phyloP scores from a whole-genome alignment of 306 rosid species.

The Sesbania bispinosa region DNA sequence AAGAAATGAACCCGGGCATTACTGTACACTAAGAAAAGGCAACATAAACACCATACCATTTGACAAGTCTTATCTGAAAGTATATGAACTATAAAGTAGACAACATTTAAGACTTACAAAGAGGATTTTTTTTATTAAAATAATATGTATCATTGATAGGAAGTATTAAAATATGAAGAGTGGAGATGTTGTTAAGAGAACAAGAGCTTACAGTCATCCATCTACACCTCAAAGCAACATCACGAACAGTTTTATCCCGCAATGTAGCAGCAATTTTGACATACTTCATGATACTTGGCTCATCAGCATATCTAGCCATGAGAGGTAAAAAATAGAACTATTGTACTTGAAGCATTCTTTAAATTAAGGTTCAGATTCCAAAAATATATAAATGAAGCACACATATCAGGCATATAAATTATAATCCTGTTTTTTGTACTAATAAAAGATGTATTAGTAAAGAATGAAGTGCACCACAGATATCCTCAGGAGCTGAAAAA shows the following conservation, averaged over 20 bases:
- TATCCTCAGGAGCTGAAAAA: background rate
- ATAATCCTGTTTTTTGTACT: background rate
- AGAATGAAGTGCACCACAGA: background rate
- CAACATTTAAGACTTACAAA: background rate
- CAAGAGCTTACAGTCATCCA: slow-evolving; percentile 88
- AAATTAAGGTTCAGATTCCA: background rate
- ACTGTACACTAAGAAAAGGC: background rate
- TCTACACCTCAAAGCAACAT: slow-evolving; percentile 99
- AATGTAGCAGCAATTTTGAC: slow-evolving; percentile 89
- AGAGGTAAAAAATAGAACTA: background rate
- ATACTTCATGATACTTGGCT: slow-evolving; percentile 90
- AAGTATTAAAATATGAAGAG: slow-evolving; percentile 3
- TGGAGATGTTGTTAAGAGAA: slow-evolving; percentile 19
- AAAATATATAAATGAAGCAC: background rate
- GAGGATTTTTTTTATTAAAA: background rate
- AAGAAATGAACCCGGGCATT: background rate
- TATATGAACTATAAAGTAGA: background rate
- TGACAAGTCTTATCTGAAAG: background rate
- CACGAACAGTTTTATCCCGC: slow-evolving; percentile 95
- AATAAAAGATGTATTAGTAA: background rate
- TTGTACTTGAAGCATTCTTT: background rate
- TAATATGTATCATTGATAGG: background rate
- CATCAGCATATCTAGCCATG: slow-evolving; percentile 64
- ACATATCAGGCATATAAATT: background rate
- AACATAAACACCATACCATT: background rate